Evolutionary conservation across 192 early-diverging fungal species (phyloP).

Genomic region (Backusella sp.): DNA sequence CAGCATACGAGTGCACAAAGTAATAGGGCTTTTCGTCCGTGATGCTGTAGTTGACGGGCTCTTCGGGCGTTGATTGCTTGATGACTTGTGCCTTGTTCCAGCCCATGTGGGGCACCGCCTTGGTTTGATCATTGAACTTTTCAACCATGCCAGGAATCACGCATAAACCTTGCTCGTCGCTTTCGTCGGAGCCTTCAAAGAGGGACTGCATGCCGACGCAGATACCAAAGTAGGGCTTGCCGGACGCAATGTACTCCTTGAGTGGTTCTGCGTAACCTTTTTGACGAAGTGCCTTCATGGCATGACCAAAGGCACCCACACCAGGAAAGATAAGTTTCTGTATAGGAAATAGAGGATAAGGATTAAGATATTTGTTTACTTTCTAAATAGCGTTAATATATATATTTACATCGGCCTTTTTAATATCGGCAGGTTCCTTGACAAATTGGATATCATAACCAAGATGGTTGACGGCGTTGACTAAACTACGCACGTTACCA

Average conservation of each 20-base stretch:
- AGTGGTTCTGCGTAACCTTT: conserved; percentile 84
- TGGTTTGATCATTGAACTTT: conserved; percentile 64
- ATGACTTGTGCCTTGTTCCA: conserved; percentile 77
- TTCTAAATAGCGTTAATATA: not conserved
- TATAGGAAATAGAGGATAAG: not conserved
- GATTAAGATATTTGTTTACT: too few relatives aligned
- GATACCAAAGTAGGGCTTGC: conserved; percentile 95
- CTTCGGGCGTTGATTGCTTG: conserved; percentile 36
- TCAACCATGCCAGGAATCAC: conserved; percentile 72
- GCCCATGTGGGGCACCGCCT: conserved; percentile 98
- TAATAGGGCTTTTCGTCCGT: conserved; percentile 74
- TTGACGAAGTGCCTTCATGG: conserved; percentile 72
- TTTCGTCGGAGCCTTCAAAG: conserved; percentile 90
- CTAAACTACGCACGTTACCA: conserved; percentile 96
- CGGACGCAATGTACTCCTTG: conserved; percentile 78
- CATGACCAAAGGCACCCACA: conserved; percentile 95
- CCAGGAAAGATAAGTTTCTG: conserved; percentile 99
- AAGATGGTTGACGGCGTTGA: conserved; percentile 91
- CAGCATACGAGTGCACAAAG: conserved; percentile 98
- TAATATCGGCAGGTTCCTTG: conserved; percentile 75
- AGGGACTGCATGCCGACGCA: conserved; percentile 98
- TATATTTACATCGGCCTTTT: conserved; percentile 76
- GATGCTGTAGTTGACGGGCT: conserved; percentile 34
- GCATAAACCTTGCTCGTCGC: conserved; percentile 74
- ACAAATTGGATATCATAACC: conserved; percentile 85